Evolutionary conservation across 768 basidiomycete genomes (phyloP).

Genomic region (Crassisporium funariophilum): DNA sequence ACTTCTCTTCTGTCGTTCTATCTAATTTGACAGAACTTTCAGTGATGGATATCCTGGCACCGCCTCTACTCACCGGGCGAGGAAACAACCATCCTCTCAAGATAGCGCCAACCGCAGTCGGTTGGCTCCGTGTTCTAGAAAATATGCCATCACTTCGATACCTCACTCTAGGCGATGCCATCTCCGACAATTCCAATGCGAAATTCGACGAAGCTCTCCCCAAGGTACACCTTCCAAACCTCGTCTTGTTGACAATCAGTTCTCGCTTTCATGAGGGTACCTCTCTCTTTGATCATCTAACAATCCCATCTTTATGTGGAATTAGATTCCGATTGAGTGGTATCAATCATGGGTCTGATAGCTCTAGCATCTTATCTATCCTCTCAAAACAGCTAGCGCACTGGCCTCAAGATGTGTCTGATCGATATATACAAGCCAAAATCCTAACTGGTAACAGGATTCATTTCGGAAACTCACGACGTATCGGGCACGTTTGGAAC

Average conservation of each 20-base stretch:
- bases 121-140: constrained; percentile 22
- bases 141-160: constrained; percentile 23
- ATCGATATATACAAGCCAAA: constrained; percentile 26
- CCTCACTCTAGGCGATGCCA: constrained; percentile 24
- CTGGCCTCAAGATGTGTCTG: constrained; percentile 12
- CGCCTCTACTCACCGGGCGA: constrained; percentile 11
- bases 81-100: constrained; percentile 19
- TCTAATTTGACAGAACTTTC: constrained; percentile 25
- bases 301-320: constrained; percentile 20
- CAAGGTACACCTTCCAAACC: constrained; percentile 16
- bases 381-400: constrained; percentile 20
- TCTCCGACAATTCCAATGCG: constrained; percentile 9
- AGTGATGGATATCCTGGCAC: constrained; percentile 19
- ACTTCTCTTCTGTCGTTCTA: constrained; percentile 23
- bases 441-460: constrained; percentile 23
- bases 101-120: constrained; percentile 20
- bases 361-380: constrained; percentile 13
- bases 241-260: constrained; percentile 21
- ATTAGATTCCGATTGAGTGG: constrained; percentile 19
- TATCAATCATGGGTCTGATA: constrained; percentile 3
- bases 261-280: constrained; percentile 19
- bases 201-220: constrained; percentile 5
- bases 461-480: constrained; percentile 26
- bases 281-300: constrained; percentile 17
- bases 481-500: constrained; percentile 25